Conservation (phyloP, 352 stramenopile species). For the Pythium angustatum region DNA sequence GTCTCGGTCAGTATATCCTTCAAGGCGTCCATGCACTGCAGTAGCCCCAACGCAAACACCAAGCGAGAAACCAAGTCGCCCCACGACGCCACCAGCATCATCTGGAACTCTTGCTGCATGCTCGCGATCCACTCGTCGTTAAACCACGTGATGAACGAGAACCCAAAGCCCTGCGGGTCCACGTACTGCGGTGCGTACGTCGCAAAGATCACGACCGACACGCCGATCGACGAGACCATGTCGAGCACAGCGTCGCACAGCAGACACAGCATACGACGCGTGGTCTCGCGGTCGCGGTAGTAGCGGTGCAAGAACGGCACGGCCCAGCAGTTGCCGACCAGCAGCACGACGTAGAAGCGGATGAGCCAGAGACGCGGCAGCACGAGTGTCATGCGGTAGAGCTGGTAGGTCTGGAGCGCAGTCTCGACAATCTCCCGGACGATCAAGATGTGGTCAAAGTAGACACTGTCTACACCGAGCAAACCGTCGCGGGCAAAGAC, state of each 20-base stretch:
- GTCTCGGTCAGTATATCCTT: slow-evolving; percentile 9
- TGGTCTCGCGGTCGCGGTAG: neutral
- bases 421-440: neutral
- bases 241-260: slow-evolving; percentile 10
- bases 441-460: neutral
- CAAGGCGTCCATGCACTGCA: slow-evolving; percentile 8
- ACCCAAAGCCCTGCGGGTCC: neutral
- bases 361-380: slow-evolving; percentile 16
- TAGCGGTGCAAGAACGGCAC: neutral
- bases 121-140: slow-evolving; percentile 4
- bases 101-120: slow-evolving; percentile 18
- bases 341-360: slow-evolving; percentile 15
- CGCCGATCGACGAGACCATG: slow-evolving; percentile 8
- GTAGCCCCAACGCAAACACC: slow-evolving; percentile 2
- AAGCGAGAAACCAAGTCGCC: slow-evolving; percentile 2
- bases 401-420: neutral
- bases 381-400: neutral
- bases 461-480: neutral
- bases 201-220: neutral
- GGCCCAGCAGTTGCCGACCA: slow-evolving; percentile 14
- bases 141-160: slow-evolving; percentile 1
- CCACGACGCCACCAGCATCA: slow-evolving; percentile 18
- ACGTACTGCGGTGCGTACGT: slow-evolving; percentile 5
- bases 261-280: neutral
- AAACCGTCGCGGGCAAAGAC: neutral